Percentiles rank a stretch among this genome's conserved stretches.
Evolutionary conservation across 352 stramenopile genomes (phyloP).

Genomic region (Pythium dissimile): DNA sequence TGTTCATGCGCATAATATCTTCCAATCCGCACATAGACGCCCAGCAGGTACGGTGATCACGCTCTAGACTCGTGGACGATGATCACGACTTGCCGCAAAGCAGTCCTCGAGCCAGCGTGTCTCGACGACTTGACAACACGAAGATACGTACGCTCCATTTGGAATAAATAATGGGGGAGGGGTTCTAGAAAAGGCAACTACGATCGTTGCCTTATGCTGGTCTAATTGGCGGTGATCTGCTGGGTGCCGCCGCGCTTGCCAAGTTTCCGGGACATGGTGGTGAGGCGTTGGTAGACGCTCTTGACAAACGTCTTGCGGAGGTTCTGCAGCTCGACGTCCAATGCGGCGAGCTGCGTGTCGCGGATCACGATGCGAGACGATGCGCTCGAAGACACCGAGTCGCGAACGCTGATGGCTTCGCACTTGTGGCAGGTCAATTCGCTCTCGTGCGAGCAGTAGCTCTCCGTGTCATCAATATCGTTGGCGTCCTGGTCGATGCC

Average conservation of each 20-base stretch:
- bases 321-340: constrained; percentile 63
- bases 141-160: neutral
- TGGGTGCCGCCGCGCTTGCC: constrained; percentile 13
- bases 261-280: constrained; percentile 34
- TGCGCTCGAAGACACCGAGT: constrained; percentile 29
- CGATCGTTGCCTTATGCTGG: constrained; percentile 3
- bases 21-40: too few species aligned
- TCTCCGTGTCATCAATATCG: constrained; percentile 29
- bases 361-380: constrained; percentile 54
- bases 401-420: neutral
- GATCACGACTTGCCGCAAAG: too few species aligned
- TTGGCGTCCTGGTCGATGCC: constrained; percentile 19
- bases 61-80: too few species aligned
- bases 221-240: constrained; percentile 18
- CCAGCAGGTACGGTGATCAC: too few species aligned
- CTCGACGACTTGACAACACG: neutral
- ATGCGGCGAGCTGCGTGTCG: constrained; percentile 59
- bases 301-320: constrained; percentile 58
- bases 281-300: constrained; percentile 50
- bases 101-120: too few species aligned
- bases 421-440: constrained; percentile 22
- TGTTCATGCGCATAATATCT: too few species aligned
- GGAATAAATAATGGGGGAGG: constrained; percentile 14
- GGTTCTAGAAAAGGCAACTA: too few species aligned
- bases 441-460: constrained; percentile 40